phyloP scores from a whole-genome alignment of 202 grass and related monocot species.

The Zoysia matrella region DNA sequence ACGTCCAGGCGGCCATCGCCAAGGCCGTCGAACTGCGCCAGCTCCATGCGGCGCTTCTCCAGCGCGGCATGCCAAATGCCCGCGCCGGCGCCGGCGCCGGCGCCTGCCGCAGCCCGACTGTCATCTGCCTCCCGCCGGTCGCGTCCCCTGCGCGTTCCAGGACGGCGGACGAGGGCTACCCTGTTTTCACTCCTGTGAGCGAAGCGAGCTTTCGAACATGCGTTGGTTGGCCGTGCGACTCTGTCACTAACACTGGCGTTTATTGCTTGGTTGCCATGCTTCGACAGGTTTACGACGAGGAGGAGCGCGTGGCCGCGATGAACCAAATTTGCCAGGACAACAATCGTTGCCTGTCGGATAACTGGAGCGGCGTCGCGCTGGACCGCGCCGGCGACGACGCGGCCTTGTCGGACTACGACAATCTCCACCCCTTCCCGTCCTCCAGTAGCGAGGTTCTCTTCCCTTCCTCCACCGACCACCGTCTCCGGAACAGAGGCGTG shows the following conservation, averaged over 20 bases:
- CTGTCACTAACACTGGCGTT: background rate
- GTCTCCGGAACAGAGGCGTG: slow-evolving; percentile 31
- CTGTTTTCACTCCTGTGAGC: slow-evolving; percentile 89
- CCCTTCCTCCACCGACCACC: slow-evolving; percentile 61
- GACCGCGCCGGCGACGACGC: slow-evolving; percentile 47
- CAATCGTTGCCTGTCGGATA: slow-evolving; percentile 72
- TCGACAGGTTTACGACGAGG: slow-evolving; percentile 68
- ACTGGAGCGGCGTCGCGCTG: slow-evolving; percentile 55
- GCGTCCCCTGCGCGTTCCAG: slow-evolving; percentile 68
- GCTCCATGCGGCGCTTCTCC: slow-evolving; percentile 82
- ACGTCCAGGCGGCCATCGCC: slow-evolving; percentile 69
- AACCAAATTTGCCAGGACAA: slow-evolving; percentile 70
- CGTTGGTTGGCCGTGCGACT: background rate
- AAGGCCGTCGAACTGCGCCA: slow-evolving; percentile 89
- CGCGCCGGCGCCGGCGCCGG: background rate
- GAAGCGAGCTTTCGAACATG: background rate
- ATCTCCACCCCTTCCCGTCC: slow-evolving; percentile 53
- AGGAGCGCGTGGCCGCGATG: slow-evolving; percentile 43
- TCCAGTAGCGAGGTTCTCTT: slow-evolving; percentile 70
- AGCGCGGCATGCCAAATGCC: slow-evolving; percentile 43
- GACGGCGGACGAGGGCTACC: slow-evolving; percentile 64
- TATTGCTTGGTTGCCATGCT: slow-evolving; percentile 10
- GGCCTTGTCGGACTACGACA: slow-evolving; percentile 49
- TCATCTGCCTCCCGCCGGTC: slow-evolving; percentile 57
- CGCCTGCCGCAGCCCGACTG: slow-evolving; percentile 56